Conservation (phyloP, 164 flowering plant species). For the Tinospora cordifolia region DNA sequence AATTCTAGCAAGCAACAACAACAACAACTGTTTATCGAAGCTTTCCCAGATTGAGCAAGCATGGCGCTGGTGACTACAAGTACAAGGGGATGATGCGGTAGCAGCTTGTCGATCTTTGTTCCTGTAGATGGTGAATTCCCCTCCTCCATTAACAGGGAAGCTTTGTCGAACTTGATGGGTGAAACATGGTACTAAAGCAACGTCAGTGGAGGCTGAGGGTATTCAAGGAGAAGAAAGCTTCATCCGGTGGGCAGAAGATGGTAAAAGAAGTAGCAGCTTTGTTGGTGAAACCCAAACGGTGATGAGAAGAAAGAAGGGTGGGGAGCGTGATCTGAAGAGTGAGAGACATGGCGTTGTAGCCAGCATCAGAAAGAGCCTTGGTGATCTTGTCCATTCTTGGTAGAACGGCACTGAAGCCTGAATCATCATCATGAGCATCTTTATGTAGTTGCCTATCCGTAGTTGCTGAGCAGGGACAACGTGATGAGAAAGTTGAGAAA, state of each 20-base stretch:
- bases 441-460: too few relatives aligned
- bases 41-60: neutral
- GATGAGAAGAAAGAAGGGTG: neutral
- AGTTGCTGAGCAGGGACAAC: too few relatives aligned
- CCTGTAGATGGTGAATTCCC: neutral
- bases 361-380: neutral
- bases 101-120: constrained; percentile 11
- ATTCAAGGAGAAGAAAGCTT: neutral
- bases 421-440: too few relatives aligned
- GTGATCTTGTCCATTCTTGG: neutral
- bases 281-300: neutral
- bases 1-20: too few relatives aligned
- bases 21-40: constrained; percentile 9
- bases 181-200: neutral
- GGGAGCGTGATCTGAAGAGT: constrained; percentile 2
- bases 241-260: constrained; percentile 10
- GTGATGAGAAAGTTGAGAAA: too few relatives aligned
- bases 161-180: constrained; percentile 1
- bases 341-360: too few relatives aligned
- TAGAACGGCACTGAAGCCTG: too few relatives aligned
- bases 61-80: neutral
- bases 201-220: neutral
- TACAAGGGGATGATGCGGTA: constrained; percentile 11
- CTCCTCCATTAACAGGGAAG: neutral
- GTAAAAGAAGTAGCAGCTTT: neutral